Base-by-base conservation (phyloP, 257 asterid genomes). In the Lavandula angustifolia region DNA sequence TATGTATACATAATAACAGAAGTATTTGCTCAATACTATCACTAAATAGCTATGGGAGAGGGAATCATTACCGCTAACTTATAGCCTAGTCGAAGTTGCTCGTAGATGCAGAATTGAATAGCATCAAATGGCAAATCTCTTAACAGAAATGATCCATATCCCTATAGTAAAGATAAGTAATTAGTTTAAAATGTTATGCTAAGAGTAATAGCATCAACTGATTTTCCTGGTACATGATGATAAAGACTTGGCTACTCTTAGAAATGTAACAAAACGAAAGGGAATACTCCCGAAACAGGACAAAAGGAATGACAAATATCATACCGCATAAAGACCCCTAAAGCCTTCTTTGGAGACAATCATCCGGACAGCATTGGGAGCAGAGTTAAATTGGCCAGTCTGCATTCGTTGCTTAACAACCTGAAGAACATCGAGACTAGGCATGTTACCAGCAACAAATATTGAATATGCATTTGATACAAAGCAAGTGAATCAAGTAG, bases 351-450 rank as follows among this genome's bases (percentile, higher is more conserved):
- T 87, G 54, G 96, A 63, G 78, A 82, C 89, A 69, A 92, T 84
- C 53, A 87, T 79, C 51, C 88, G 82, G 54, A 92, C 95, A 56
- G 98, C 97, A 79, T 79, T 84, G 64, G 97, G 94, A 34, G 97
- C 94, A 59, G 98, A 89, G 64, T 81, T 76, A 84, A 92, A 92
- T 79, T 92, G 98, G 62, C 89, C 81, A 27, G 97, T 92, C 72
- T 92, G 98, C 97, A 92, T 79, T 60, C 98, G 85, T 75, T 87
- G 96, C 87, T 92, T 92, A 74, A 92, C 91, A 75, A 92, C 98
- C 98, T 92, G 83, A 63, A 78, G 66, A 22, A 22, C 63, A 68
- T 55, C 73, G 77, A 62, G 57, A 75, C 67, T 53, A 56, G 42
- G 64, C 41, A 68, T 79, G 71, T 64, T 35, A 56, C 41, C 76